Base-by-base conservation (phyloP, 2,329 filamentous ascomycete genomes). In the Phialophora expanda region DNA sequence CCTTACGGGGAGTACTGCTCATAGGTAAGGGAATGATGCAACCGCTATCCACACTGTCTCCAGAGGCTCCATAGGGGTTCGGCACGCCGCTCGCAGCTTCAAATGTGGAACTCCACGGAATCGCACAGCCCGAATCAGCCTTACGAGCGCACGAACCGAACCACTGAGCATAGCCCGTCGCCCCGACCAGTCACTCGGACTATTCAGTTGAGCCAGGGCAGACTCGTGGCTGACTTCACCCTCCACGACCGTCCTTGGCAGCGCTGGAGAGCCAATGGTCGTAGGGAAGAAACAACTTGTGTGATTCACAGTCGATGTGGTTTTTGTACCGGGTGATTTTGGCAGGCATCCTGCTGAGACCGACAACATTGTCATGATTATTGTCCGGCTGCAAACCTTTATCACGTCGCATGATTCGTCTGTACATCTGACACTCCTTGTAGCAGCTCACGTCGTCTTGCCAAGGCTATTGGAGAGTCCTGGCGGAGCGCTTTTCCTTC, bases 401-500 rank as follows among this genome's bases (percentile, higher is more conserved):
- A 44, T 44, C 38, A n/a, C 5, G 3, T 11, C 41, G 22, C 20
- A 41, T 51, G 51, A 26, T 17, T n/a, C 50, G 26, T 24, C 26
- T 62, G 63, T 17, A 66, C 63, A 30, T 61, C 62, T 46, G 12
- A 26, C 7, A 28, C 20, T 46, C 41, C 55, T 61, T 66, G 28
- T 53, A 14, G 73, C 60, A 81, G 68, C 66, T 82, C 80, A 64
- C 77, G 76, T 34, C 74, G 72, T 46, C 79, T 75, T 22, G 75
- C 78, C 66, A 79, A 71, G 20, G 81, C 75, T 22, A 78, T 71
- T 4, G 79, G 76, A 1, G 79, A 81, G 71, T 85, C 81, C 22
- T 82, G 81, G 71, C 83, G 85, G 30, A 86, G 73, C 54, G 82
- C 80, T 34, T 81, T 72, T 7, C 84, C 84, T 28, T 77, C 74